Base-by-base conservation (phyloP, 225 moss, liverwort and hornwort genomes). In the Polytrichum formosum region DNA sequence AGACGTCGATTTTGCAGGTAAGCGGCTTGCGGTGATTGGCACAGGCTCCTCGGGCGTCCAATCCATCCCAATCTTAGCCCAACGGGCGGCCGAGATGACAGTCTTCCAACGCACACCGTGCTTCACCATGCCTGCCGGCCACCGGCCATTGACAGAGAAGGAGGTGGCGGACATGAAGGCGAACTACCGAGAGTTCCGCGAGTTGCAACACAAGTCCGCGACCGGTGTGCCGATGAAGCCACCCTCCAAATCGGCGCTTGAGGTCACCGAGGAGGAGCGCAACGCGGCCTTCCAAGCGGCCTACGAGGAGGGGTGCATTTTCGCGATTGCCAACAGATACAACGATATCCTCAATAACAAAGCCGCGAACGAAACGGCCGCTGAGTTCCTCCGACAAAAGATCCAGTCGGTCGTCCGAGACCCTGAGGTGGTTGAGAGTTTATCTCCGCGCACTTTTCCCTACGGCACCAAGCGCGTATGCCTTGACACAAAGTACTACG, bases 71-170 rank as follows among this genome's bases (percentile, higher is more conserved):
- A 7, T 73, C 1, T 7, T 82, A 2, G 85, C 82, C 2, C 54
- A 85, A 64, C 77, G 82, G 25, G 85, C 73, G 0, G 58, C 53
- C 10, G 27, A 80, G 18, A 10, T 88, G 65, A 77, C 79, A 9
- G 78, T 88, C 6, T 85, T 85, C 63, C 88, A 88, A 70, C 88
- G 88, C 53, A 85, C 88, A 18, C 76, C 88, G 0, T 55, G 77
- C 1, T 77, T 77, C 55, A 79, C 73, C 28, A 19, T 69, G 25
- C 85, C 28, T 2, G 82, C 73, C 0, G 30, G 54, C 13, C 73
- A 85, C 30, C 71, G 76, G 20, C 54, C n/a, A 6, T 63, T 82
- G 0, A 46, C 61, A 9, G 61, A 63, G 4, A 56, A 77, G 16
- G 77, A 84, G 26, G n/a, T 72, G 7, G 27, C 74, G 6, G 5